Percentiles rank a stretch among this genome's conserved stretches.
These are phyloP conservation scores for Blastocystis sp. DNA, from an alignment of 352 stramenopile species.

Conservation along the genomic window DNA sequence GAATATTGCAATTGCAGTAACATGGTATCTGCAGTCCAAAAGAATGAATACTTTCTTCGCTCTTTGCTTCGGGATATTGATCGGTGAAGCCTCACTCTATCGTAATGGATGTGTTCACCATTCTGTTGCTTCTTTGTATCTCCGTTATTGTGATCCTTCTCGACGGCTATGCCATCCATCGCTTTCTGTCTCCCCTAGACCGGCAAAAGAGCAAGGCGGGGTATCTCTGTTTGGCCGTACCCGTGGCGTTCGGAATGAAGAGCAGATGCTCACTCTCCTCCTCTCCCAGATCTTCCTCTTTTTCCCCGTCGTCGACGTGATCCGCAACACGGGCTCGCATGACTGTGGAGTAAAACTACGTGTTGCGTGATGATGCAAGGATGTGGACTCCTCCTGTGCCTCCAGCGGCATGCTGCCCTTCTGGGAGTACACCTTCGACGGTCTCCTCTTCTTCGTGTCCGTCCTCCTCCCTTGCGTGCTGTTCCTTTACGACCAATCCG, in stretches of 20 bases:
- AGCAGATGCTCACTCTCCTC: not conserved
- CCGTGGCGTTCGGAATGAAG: not conserved
- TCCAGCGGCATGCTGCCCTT: not conserved
- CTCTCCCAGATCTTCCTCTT: not conserved
- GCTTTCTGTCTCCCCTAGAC: not conserved
- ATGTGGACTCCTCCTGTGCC: conserved; percentile 3
- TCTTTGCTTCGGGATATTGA: not conserved
- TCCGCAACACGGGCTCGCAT: not conserved
- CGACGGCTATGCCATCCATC: not conserved
- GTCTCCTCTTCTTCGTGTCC: not conserved
- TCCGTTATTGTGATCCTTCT: not conserved
- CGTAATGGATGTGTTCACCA: not conserved
- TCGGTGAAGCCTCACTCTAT: not conserved
- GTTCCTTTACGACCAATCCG: conserved; percentile 2
- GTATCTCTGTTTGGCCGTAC: not conserved
- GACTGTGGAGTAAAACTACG: not conserved
- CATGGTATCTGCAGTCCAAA: no score
- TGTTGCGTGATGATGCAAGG: not conserved
- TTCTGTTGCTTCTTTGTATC: not conserved
- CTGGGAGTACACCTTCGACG: not conserved
- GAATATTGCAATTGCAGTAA: no score
- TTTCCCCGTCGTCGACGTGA: not conserved
- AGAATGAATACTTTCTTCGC: no score
- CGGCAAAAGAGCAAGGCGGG: not conserved
- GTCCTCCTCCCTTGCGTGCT: not conserved